A percentile compares a stretch with the other conserved stretches of the same genome.
Conservation (phyloP, 1,284 basidiomycete genomes). For the Irpex lacteus region DNA sequence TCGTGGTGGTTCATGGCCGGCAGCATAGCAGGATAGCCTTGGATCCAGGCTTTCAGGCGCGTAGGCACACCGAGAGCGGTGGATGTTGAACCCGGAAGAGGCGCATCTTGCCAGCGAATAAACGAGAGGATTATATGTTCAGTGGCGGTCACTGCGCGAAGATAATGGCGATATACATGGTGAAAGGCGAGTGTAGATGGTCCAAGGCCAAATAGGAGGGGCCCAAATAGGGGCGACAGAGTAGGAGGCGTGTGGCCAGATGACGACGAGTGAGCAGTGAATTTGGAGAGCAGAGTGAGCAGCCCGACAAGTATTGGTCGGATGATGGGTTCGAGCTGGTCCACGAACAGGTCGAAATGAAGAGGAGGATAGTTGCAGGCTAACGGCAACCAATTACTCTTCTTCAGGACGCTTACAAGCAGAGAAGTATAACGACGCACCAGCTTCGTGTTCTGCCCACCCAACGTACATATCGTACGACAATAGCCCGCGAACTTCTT, state of each 20-base stretch:
- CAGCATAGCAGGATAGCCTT: conserved; percentile 75
- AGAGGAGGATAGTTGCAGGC: conserved; percentile 65
- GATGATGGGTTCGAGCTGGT: conserved; percentile 50
- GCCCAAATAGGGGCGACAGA: conserved; percentile 86
- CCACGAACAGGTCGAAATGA: conserved; percentile 64
- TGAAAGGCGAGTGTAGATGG: conserved; percentile 65
- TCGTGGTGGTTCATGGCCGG: conserved; percentile 42
- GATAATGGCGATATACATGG: conserved; percentile 76
- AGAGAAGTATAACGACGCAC: conserved; percentile 40
- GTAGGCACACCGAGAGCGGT: conserved; percentile 64
- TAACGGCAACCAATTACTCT: conserved; percentile 4
- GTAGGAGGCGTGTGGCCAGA: conserved; percentile 85
- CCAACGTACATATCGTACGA: conserved; percentile 77
- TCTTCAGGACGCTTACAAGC: background rate
- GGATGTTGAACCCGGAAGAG: conserved; percentile 29
- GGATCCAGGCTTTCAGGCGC: conserved; percentile 82
- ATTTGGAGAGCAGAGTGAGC: conserved; percentile 72
- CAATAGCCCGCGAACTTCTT: conserved; percentile 69
- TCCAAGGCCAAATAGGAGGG: conserved; percentile 78
- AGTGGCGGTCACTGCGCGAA: conserved; percentile 78
- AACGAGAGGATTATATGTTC: conserved; percentile 87
- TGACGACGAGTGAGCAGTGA: conserved; percentile 75
- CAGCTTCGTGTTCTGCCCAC: conserved; percentile 75
- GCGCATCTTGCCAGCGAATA: conserved; percentile 74
- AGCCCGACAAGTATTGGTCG: conserved; percentile 64